A percentile compares a stretch with the other conserved stretches of the same genome.
Evolutionary conservation across 1,139 yeast species (phyloP).

Genomic region (Sugiyamaella sp.): DNA sequence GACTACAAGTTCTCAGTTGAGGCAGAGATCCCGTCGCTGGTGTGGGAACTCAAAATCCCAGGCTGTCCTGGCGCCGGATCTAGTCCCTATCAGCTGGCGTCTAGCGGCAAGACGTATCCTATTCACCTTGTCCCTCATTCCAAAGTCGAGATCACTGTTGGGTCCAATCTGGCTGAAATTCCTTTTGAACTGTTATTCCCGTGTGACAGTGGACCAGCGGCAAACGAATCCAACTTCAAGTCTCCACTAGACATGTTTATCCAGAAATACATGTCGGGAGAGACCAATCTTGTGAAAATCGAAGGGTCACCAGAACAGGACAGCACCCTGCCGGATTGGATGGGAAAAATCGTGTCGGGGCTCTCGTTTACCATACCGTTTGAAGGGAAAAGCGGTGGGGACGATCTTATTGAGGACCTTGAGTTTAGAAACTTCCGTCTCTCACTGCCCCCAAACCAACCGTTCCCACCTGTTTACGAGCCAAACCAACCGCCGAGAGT

Average conservation of each 20-base stretch:
- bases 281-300: conserved; percentile 23
- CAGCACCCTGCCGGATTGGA: conserved; percentile 29
- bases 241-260: conserved; percentile 34
- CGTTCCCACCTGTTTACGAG: conserved; percentile 25
- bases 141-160: conserved; percentile 25
- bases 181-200: conserved; percentile 26
- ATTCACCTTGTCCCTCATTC: conserved; percentile 28
- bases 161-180: conserved; percentile 25
- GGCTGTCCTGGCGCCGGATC: conserved; percentile 29
- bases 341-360: conserved; percentile 23
- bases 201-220: conserved; percentile 25
- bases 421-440: conserved; percentile 32
- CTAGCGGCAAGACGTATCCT: conserved; percentile 29
- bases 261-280: conserved; percentile 32
- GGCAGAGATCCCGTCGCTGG: conserved; percentile 30
- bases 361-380: conserved; percentile 26
- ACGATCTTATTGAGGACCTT: conserved; percentile 32
- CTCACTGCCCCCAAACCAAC: conserved; percentile 30
- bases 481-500: conserved; percentile 31
- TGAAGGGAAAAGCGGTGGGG: conserved; percentile 27
- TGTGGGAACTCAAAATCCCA: conserved; percentile 33
- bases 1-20: conserved; percentile 26
- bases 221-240: conserved; percentile 16
- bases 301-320: conserved; percentile 27
- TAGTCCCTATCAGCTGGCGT: conserved; percentile 18